Conservation (phyloP, 768 basidiomycete genomes). For the Scleroderma citrinum region DNA sequence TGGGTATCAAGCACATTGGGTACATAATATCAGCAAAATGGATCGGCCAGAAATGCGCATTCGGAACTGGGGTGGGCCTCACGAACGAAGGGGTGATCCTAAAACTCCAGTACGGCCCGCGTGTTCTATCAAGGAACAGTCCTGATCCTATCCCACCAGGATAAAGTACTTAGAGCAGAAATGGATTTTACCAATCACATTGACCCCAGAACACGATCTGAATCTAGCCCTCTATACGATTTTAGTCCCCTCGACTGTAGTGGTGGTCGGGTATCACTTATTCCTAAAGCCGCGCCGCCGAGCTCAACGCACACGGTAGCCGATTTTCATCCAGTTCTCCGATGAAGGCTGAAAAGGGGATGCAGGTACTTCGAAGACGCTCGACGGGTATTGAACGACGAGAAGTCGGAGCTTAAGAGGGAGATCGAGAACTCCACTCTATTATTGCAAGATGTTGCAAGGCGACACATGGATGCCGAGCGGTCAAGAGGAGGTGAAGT, state of each 20-base stretch:
- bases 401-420: conserved; percentile 54
- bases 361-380: conserved; percentile 62
- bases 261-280: conserved; percentile 51
- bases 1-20: conserved; percentile 39
- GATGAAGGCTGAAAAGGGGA: conserved; percentile 13
- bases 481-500: conserved; percentile 57
- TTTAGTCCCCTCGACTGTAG: conserved; percentile 49
- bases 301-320: conserved; percentile 48
- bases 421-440: conserved; percentile 57
- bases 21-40: conserved; percentile 45
- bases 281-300: conserved; percentile 51
- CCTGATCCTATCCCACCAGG: conserved; percentile 29
- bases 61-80: conserved; percentile 41
- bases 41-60: conserved; percentile 38
- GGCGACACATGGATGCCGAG: conserved; percentile 58
- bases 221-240: conserved; percentile 44
- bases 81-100: conserved; percentile 45
- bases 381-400: conserved; percentile 55
- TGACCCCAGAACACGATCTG: conserved; percentile 46
- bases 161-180: conserved; percentile 52
- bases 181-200: conserved; percentile 49
- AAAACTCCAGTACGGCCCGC: conserved; percentile 43
- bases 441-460: conserved; percentile 64
- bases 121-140: conserved; percentile 9
- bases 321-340: conserved; percentile 6